A percentile compares a stretch with the other conserved stretches of the same genome.
These are phyloP conservation scores for Testicularia cyperi DNA, from an alignment of 1,284 basidiomycete genomes.

Conservation along the genomic window DNA sequence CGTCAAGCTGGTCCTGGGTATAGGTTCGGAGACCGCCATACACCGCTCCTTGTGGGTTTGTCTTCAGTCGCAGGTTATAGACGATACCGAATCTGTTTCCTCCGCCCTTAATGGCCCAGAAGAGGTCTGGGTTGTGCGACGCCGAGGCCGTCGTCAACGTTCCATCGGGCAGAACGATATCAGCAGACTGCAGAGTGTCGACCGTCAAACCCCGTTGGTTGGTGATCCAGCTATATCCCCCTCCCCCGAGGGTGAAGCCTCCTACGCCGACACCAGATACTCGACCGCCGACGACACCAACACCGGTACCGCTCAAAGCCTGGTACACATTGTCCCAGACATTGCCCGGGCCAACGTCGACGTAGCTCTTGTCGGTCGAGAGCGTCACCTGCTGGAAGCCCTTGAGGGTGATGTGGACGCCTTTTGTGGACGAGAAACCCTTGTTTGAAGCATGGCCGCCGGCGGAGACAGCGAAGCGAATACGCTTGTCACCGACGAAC, in stretches of 20 bases:
- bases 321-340: slow-evolving; percentile 47
- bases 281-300: slow-evolving; percentile 39
- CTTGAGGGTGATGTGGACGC: slow-evolving; percentile 38
- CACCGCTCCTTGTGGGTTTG: slow-evolving; percentile 35
- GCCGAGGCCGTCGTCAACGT: slow-evolving; percentile 28
- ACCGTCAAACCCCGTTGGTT: slow-evolving; percentile 42
- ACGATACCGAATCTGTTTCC: slow-evolving; percentile 45
- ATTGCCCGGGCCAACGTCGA: slow-evolving; percentile 42
- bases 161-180: slow-evolving; percentile 42
- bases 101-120: slow-evolving; percentile 42
- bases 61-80: slow-evolving; percentile 39
- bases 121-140: slow-evolving; percentile 36
- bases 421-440: slow-evolving; percentile 44
- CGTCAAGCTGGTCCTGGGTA: slow-evolving; percentile 32
- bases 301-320: slow-evolving; percentile 18
- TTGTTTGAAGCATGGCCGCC: slow-evolving; percentile 45
- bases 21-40: slow-evolving; percentile 42
- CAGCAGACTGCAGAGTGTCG: slow-evolving; percentile 35
- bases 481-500: slow-evolving; percentile 33
- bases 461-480: slow-evolving; percentile 36
- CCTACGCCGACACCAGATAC: slow-evolving; percentile 46
- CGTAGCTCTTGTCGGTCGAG: slow-evolving; percentile 28
- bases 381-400: slow-evolving; percentile 39
- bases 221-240: slow-evolving; percentile 42
- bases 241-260: slow-evolving; percentile 43